These are phyloP conservation scores for Kuraishia hungarica DNA, from an alignment of 805 yeast genomes.

Conservation along the genomic window DNA sequence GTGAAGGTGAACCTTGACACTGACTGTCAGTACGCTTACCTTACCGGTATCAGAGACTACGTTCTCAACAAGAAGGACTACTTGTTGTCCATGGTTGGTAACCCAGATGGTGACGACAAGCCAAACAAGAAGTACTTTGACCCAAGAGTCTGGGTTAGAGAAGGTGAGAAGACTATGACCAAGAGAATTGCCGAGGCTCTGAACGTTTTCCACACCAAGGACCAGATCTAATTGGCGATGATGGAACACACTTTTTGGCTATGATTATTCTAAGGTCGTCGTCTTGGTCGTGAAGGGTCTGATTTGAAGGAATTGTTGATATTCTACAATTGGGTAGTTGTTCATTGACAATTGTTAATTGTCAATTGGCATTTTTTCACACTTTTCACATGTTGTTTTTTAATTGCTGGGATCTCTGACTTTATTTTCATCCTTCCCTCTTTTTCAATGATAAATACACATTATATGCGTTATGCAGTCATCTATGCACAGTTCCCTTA, in stretches of 20 bases:
- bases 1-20: constrained; percentile 99
- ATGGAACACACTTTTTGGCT: no score
- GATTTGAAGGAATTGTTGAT: background rate
- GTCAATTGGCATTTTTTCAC: background rate
- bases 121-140: constrained; percentile 99
- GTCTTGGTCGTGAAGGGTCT: background rate
- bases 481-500: background rate
- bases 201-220: constrained; percentile 74
- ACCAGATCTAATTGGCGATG: constrained; percentile 35
- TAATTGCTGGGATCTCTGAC: background rate
- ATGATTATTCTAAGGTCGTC: background rate
- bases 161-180: constrained; percentile 98
- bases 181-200: constrained; percentile 80
- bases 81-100: constrained; percentile 83
- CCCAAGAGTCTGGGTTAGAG: constrained; percentile 99
- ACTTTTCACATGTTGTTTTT: background rate
- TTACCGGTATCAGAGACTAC: constrained; percentile 95
- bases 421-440: background rate
- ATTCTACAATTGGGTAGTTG: background rate
- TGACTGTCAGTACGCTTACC: constrained; percentile 98
- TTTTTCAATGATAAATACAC: background rate
- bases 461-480: background rate
- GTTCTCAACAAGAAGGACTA: constrained; percentile 94
- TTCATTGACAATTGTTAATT: no score
- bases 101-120: constrained; percentile 98